Conservation (phyloP, 257 asterid genomes). For the Cordia subcordata region DNA sequence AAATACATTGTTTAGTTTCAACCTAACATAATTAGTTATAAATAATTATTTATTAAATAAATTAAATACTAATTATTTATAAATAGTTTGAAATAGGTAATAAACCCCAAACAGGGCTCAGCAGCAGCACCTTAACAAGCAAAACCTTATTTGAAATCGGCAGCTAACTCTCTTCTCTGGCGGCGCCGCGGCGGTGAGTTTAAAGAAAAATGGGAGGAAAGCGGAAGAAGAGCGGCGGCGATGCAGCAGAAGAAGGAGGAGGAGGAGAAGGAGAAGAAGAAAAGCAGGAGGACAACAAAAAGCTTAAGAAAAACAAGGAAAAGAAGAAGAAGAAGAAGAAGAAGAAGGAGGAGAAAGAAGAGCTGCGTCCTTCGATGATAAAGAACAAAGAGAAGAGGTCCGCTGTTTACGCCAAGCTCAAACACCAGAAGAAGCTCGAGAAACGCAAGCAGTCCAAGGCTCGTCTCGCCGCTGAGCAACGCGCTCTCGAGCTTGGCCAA, state of each 20-base stretch:
- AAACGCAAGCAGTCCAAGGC: constrained; percentile 63
- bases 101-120: too few relatives aligned
- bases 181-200: too few relatives aligned
- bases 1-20: too few relatives aligned
- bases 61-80: too few relatives aligned
- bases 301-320: constrained; percentile 7
- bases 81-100: too few relatives aligned
- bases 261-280: neutral
- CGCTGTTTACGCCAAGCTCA: constrained; percentile 66
- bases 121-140: neutral
- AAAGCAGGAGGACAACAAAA: constrained; percentile 6
- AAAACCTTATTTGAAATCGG: too few relatives aligned
- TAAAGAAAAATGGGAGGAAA: constrained; percentile 13
- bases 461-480: constrained; percentile 74
- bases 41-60: too few relatives aligned
- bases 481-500: constrained; percentile 87
- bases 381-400: constrained; percentile 88
- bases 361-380: constrained; percentile 61
- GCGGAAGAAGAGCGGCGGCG: constrained; percentile 9
- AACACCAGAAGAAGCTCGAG: constrained; percentile 70
- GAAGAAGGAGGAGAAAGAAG: constrained; percentile 15
- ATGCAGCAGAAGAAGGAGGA: neutral
- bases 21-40: too few relatives aligned
- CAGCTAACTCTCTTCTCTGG: too few relatives aligned
- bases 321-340: constrained; percentile 21